Conservation (phyloP, 2,329 filamentous ascomycete species). For the Colletotrichum liaoningense region DNA sequence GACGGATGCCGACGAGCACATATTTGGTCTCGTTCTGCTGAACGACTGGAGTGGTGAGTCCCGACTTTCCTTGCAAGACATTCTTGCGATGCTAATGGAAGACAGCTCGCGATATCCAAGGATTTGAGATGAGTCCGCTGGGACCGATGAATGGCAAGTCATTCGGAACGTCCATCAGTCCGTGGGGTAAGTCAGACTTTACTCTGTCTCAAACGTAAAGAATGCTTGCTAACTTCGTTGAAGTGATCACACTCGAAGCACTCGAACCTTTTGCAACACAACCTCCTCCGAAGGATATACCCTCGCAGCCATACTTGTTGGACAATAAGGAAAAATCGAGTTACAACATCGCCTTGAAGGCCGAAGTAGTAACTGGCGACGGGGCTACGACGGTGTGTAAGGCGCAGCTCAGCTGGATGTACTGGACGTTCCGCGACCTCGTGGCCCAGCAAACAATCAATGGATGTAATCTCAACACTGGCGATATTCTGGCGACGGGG, state of each 20-base stretch:
- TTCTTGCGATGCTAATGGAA: constrained; percentile 35
- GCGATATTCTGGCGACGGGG: constrained; percentile 55
- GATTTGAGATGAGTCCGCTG: constrained; percentile 69
- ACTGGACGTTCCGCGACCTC: constrained; percentile 52
- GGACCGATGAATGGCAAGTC: constrained; percentile 72
- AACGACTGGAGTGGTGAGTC: constrained; percentile 70
- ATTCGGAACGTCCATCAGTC: constrained; percentile 69
- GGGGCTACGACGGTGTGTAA: constrained; percentile 43
- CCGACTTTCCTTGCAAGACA: neutral
- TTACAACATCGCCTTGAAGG: constrained; percentile 46
- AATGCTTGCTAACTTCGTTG: neutral
- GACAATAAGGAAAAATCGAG: constrained; percentile 47
- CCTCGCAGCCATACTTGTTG: constrained; percentile 44
- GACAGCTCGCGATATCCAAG: constrained; percentile 69
- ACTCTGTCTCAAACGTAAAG: neutral
- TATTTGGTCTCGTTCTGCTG: constrained; percentile 71
- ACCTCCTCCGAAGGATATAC: constrained; percentile 37
- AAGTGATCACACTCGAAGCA: constrained; percentile 67
- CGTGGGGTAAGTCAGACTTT: constrained; percentile 55
- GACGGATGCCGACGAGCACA: constrained; percentile 65
- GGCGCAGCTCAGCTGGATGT: constrained; percentile 46
- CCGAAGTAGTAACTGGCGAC: constrained; percentile 41
- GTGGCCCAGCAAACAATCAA: constrained; percentile 50
- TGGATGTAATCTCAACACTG: constrained; percentile 50
- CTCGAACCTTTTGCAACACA: constrained; percentile 67